These are phyloP conservation scores for Alternaria sp. DNA, from an alignment of 2,329 filamentous ascomycete species.

Conservation along the genomic window DNA sequence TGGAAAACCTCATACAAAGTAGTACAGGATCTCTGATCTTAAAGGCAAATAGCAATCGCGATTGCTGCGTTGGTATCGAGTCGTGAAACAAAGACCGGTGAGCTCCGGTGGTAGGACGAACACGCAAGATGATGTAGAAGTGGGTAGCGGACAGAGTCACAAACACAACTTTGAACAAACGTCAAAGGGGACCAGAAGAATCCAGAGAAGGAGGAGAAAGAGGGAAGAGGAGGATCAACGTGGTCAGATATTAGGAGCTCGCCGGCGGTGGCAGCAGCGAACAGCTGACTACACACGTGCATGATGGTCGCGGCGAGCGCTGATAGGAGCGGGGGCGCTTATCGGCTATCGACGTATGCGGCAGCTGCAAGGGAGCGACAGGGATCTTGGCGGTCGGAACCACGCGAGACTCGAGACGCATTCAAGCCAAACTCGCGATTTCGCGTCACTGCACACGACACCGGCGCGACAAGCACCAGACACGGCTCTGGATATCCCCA, in stretches of 20 bases:
- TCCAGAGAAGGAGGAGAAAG: constrained; percentile 17
- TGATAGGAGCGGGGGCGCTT: constrained; percentile 39
- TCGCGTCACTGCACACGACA: constrained; percentile 15
- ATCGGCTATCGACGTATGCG: constrained; percentile 34
- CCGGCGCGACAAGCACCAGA: neutral
- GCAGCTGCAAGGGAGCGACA: constrained; percentile 34
- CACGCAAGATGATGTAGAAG: constrained; percentile 1
- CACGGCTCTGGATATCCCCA: neutral
- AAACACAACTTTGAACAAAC: constrained; percentile 14
- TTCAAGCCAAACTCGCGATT: constrained; percentile 12
- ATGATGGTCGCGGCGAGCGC: constrained; percentile 22
- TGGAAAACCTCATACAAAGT: neutral
- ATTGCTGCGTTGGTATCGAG: constrained; percentile 11
- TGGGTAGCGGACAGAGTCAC: constrained; percentile 6
- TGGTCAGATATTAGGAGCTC: constrained; percentile 22
- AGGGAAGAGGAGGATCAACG: constrained; percentile 18
- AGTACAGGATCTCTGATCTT: neutral
- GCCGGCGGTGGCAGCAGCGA: constrained; percentile 11
- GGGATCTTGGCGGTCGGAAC: constrained; percentile 30
- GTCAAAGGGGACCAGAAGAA: constrained; percentile 14
- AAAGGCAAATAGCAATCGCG: neutral
- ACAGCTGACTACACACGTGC: constrained; percentile 27
- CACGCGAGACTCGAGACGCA: constrained; percentile 16
- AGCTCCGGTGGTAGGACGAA: constrained; percentile 11
- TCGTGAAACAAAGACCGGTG: constrained; percentile 19